Base-by-base conservation (phyloP, 1,284 basidiomycete species). In the Rhizoctonia solani region DNA sequence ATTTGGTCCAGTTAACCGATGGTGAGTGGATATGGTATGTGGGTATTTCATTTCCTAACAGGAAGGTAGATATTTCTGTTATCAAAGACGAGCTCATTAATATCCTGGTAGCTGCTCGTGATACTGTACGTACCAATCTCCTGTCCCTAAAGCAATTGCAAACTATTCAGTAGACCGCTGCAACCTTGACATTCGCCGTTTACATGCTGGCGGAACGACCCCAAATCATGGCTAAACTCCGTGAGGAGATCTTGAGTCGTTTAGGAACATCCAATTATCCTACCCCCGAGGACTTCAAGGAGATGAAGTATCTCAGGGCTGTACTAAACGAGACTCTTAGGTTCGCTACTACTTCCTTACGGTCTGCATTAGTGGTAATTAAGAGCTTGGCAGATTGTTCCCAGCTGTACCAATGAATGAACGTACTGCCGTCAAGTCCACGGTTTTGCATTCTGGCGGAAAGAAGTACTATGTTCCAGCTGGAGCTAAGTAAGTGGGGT, bases 241-340 rank as follows among this genome's bases (percentile, higher is more conserved):
- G 85, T 1, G 75, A 80, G 44, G 87, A 87, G 73, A 79, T 88
- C 52, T 63, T 85, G 2, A 74, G 72, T 4, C 79, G 79, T 30
- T 79, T 86, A 11, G 84, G 84, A 0, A 77, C 73, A 0, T 75
- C 39, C 4, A 65, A 77, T 1, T 73, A 78, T 19, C 85, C 86
- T 1, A 80, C 79, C 0, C 82, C 82, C 58, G 84, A 85, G 21
- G 80, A 86, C 68, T 77, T 87, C 66, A 78, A 78, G 34, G 79
- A 81, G 1, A 84, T 87, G 81, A 85, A 81, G 71, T 86, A 81
- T 69, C 75, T 86, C 1, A 75, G 85, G 16, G 85, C 85, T 1
- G 81, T 86, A 13, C 79, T 87, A 59, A 86, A 87, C 66, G 85
- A 54, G 11, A 78, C 32, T 59, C 54, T 69, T 9, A 65, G 46